Conservation (phyloP, 257 asterid genomes). For the Nicotiana otophora region DNA sequence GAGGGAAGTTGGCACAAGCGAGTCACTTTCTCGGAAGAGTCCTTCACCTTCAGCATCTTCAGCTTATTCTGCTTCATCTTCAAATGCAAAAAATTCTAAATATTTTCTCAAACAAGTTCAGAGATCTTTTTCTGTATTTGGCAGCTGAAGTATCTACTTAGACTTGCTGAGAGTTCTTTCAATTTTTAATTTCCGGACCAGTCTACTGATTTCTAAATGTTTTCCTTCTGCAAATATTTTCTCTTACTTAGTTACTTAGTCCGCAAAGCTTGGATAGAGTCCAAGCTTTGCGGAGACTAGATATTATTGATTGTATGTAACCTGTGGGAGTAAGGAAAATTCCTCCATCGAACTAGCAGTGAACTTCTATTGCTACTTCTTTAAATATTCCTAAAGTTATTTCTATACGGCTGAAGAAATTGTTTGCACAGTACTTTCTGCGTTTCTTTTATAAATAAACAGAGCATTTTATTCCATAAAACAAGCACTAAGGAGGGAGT, state of each 20-base stretch:
- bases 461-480: neutral
- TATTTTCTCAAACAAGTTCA: constrained; percentile 6
- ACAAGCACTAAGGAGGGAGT: neutral
- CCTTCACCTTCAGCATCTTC: neutral
- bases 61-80: neutral
- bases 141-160: neutral
- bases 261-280: neutral
- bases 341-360: neutral
- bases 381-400: neutral
- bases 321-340: neutral
- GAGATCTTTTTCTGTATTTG: constrained; percentile 13
- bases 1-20: constrained; percentile 26
- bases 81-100: neutral
- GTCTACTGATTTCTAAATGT: neutral
- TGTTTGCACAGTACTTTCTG: neutral
- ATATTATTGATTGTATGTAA: neutral
- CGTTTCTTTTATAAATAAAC: neutral
- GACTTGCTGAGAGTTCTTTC: neutral
- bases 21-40: constrained; percentile 7
- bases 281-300: neutral
- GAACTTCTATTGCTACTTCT: neutral
- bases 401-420: neutral
- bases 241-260: neutral
- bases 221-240: neutral
- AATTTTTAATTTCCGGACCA: neutral